Base-by-base conservation (phyloP, 257 asterid genomes). In the Perilla frutescens region DNA sequence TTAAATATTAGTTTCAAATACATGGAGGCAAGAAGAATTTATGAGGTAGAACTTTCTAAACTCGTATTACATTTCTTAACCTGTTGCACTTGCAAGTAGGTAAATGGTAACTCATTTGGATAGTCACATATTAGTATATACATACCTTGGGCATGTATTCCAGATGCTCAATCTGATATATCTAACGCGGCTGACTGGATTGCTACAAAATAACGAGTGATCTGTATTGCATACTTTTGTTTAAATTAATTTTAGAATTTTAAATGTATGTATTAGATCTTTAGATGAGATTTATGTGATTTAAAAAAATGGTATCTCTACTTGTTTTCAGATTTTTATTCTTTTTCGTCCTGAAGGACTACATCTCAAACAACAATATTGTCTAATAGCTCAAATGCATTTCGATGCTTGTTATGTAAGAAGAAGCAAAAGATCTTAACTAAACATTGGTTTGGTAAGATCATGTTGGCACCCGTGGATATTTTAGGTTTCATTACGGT, bases 11-110 rank as follows among this genome's bases (percentile, higher is more conserved):
- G 97, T 80, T 79, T 85, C 79, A 85, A 90, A 34, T 92, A 86
- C 85, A 89, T 90, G 98, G 96, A 90, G 57, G 91, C 89, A 45
- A 92, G 80, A 81, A 86, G 98, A 80, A 89, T 89, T 61, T 90
- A 86, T 67, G 97, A 92, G 98, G 96, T 92, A 80, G 66, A 49
- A 62, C 75, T 72, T 73, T 66, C 49, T 57, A 32, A 56, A 37
- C 75, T 50, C 26, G 7, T 57, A 45, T 65, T 32, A 45, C 64
- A 62, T 37, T 15, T 63, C 5, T 51, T 13, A 13, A 59, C 45
- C 50, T 37, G 43, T 59, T 70, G 53, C 66, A 54, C 36, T 59
- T 70, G 53, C 66, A 54, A 56, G 20, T 41, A 14, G 67, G 3
- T 14, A 58, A 40, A 9, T 60, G 40, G 39, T 49, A 68, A 7